Base-by-base conservation (phyloP, 345 rosid species). In the Bruguiera parviflora region DNA sequence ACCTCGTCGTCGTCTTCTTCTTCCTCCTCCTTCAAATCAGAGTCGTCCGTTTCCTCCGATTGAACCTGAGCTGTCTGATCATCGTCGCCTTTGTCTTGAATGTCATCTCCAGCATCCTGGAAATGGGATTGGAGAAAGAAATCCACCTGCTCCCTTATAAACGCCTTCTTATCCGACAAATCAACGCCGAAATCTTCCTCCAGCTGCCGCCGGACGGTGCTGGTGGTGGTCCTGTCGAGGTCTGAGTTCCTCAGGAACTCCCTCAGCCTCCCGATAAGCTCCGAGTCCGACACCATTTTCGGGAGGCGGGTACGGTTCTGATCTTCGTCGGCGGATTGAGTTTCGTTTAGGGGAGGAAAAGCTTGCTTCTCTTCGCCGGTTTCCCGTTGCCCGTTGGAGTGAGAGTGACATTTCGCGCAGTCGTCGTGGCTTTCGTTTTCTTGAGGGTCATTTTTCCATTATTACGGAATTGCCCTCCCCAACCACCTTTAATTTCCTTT, bases 61-160 rank as follows among this genome's bases (percentile, higher is more conserved):
- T 72, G 69, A 46, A 71, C 73, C 58, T 66, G 27, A 25, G 4
- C 78, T 70, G 35, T 64, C 61, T 28, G 78, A 63, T 74, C 73
- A 2, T 64, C 75, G 4, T 49, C 76, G 2, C 8, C 35, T 3
- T 58, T 65, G 2, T 31, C 51, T n/a, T 70, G 53, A 62, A 53
- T 73, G 19, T 55, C 71, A 3, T 66, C 27, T 47, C 35, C 61
- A 2, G 16, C 61, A 29, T 65, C 24, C 9, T 56, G 78, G 52
- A 80, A 28, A 66, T 79, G 78, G 65, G 65, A 65, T 64, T 75
- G 77, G 15, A 84, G 79, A 69, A 77, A 82, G 58, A 79, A 68
- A 74, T 81, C 82, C 20, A 84, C 82, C 58, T 80, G 88, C 58
- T 84, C 88, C 53, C 85, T 72, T 21, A 84, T 79, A 59, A 84